Base-by-base conservation (phyloP, 2,329 filamentous ascomycete species). In the Colletotrichum tamarilloi region DNA sequence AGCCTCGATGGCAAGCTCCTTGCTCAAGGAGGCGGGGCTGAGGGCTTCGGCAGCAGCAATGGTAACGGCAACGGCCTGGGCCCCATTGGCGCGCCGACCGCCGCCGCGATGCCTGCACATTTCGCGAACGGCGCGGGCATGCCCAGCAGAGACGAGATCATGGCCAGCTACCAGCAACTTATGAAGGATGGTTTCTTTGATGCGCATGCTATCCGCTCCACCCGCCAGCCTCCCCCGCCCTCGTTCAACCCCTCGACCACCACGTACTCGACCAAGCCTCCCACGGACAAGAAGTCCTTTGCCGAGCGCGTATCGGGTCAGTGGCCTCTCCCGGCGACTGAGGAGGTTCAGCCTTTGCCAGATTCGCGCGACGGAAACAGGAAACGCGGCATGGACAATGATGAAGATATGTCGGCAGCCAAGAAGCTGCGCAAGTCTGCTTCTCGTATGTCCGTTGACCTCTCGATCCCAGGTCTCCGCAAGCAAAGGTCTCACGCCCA, bases 141-240 rank as follows among this genome's bases (percentile, higher is more conserved):
- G 53, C 83, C 81, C 32, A 78, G 82, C 5, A 79, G 82, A 4
- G 89, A 91, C 64, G 88, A 91, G 70, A 85, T 91, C 66, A 76
- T 89, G 77, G 85, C 86, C 73, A 90, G 84, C 77, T 91, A 91
- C 79, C 86, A 89, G 75, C 82, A 88, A 75, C 84, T 91, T 69
- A 84, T 91, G 76, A 85, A 87, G 2, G 85, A 85, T 6, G 89
- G 89, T 72, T 91, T 91, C 85, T 91, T 91, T 79, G 84, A 86
- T 59, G 83, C 86, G 28, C 88, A 90, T 74, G 88, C 89, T 65
- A 90, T 90, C 74, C 86, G 88, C 73, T 89, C 88, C 5, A 89
- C 87, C 1, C 84, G 89, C 4, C 87, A 87, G 77, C 86, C 83
- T 1, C 78, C 79, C 26, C 80, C 77, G 52, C 56, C 72, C 62